phyloP scores from a whole-genome alignment of 164 flowering plant genomes.

The Chloranthus sessilifolius region DNA sequence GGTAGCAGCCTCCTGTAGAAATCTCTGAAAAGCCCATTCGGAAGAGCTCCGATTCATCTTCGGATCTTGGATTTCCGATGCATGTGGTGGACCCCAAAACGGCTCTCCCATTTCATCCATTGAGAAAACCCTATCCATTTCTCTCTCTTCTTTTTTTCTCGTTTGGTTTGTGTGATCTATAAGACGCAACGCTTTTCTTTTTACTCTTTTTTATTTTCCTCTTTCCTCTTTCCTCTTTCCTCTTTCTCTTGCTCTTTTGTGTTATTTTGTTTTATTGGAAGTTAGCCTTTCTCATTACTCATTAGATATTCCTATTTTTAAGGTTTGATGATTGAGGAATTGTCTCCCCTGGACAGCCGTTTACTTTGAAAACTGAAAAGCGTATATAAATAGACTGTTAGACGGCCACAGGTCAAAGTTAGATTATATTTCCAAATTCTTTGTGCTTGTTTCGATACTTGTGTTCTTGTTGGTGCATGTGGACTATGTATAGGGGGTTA shows the following conservation, averaged over 20 bases:
- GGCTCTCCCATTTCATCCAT: constrained; percentile 62
- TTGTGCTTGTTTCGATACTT: too few species aligned
- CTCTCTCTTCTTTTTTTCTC: constrained; percentile 12
- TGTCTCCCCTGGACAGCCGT: too few species aligned
- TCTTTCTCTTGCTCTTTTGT: not conserved
- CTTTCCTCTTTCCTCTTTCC: not conserved
- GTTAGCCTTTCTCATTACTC: too few species aligned
- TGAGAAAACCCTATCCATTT: constrained; percentile 79
- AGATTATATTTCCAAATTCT: too few species aligned
- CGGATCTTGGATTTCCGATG: constrained; percentile 3
- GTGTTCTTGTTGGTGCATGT: too few species aligned
- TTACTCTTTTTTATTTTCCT: not conserved
- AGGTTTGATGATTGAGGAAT: too few species aligned
- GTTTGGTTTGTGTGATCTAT: not conserved
- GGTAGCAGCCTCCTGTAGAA: constrained; percentile 47
- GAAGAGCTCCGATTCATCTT: constrained; percentile 77
- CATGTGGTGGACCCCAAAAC: constrained; percentile 41
- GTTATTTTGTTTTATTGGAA: too few species aligned
- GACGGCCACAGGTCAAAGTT: too few species aligned
- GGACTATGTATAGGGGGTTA: too few species aligned
- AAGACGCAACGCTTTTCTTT: not conserved
- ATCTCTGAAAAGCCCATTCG: constrained; percentile 87
- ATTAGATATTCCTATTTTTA: too few species aligned
- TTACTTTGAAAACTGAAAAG: too few species aligned
- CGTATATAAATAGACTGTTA: too few species aligned